Evolutionary conservation across 2,329 filamentous ascomycete genomes (phyloP), one percentile per base, ranked within the genome.

Genomic region (Cercospora canescens): DNA sequence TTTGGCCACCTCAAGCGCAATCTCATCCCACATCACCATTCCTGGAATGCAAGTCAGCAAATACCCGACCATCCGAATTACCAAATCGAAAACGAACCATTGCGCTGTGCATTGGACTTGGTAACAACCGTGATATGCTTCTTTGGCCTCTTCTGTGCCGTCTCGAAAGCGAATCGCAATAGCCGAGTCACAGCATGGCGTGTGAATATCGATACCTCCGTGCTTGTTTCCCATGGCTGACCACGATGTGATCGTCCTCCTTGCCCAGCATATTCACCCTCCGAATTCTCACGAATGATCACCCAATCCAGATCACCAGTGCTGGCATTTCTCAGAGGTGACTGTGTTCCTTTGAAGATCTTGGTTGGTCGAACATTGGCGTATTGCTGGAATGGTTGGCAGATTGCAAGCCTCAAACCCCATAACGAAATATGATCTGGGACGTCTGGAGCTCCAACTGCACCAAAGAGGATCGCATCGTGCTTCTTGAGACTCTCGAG

Each of bases 1-100:
- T 64, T 78, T 81, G 0, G 82, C 81, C 2, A 89, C 83, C 28
- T 83, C 80, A 0, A 76, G 78, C 0, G 86, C 86, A 11, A 89
- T 82, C 70, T 89, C 87, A 71, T 90, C 88, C 88, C 88, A 90
- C 65, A 90, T 82, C 0, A 90, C 88, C 87, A 90, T 88, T n/a
- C 57, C 57, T 60, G 39, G 4, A 3, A 30, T 0, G 3, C 7
- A 28, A 26, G 34, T 41, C 57, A 60, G 57, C 37, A 14, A 11
- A 28, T 8, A 45, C 21, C n/a, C 35, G 14, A 21, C 3, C 21
- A 14, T n/a, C 14, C 11, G 4, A 24, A 12, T 24, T 24, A 24
- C 45, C 11, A 26, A 48, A 4, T 7, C 7, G 24, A 7, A 14
- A 14, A 45, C 57, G 37, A 34, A 0, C 88, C 87, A 62, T 89